Percentiles rank a stretch among this genome's conserved stretches.
Conservation (phyloP, 164 flowering plant genomes). For the Chimonanthus praecox region DNA sequence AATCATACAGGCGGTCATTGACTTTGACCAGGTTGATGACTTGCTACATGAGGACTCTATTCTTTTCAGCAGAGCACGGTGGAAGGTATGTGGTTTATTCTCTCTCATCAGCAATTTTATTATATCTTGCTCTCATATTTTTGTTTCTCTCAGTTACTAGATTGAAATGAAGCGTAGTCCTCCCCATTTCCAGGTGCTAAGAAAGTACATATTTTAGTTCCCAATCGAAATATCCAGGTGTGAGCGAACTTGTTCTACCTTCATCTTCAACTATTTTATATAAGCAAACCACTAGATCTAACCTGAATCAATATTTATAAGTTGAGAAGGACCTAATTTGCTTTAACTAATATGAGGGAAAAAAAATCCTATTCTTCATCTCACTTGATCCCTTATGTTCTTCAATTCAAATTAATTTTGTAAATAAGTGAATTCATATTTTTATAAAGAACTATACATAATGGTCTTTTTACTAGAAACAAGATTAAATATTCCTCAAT, state of each 20-base stretch:
- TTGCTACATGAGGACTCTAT: constrained; percentile 41
- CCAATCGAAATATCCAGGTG: background rate
- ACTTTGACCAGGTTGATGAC: constrained; percentile 55
- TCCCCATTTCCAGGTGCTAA: background rate
- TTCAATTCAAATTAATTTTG: no score
- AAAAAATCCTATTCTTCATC: no score
- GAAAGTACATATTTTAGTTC: background rate
- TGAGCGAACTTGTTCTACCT: background rate
- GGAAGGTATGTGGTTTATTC: constrained; percentile 54
- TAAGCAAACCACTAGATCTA: no score
- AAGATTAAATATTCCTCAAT: no score
- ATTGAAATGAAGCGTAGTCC: background rate
- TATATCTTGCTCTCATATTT: background rate
- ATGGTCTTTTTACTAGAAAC: no score
- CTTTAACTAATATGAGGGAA: no score
- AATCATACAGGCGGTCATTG: constrained; percentile 39
- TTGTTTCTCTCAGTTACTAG: background rate
- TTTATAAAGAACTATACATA: no score
- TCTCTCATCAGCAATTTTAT: background rate
- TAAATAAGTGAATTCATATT: no score
- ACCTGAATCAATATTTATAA: no score
- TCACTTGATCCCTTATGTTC: no score
- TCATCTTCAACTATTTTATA: background rate
- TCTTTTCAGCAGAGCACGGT: constrained; percentile 43
- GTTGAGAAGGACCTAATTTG: no score